Base-by-base conservation (phyloP, 305 asterid species). In the Solanum chacoense region DNA sequence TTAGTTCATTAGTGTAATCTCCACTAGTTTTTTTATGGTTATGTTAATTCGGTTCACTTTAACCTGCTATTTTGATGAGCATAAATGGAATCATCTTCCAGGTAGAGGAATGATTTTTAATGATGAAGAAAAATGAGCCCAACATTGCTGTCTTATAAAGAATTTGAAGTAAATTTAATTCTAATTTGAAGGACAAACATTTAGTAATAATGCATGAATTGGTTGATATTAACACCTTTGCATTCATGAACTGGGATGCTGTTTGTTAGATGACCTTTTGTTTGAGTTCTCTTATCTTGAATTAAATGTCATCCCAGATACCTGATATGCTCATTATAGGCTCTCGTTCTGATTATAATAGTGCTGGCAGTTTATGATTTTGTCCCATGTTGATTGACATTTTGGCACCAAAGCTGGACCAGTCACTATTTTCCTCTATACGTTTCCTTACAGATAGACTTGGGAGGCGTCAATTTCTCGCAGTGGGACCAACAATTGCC, bases 401-500 rank as follows among this genome's bases (percentile, higher is more conserved):
- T 28, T 45, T 18, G 37, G 38, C 37, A 45, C 71, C 40, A 42
- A 81, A 45, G 7, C 2, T 13, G 38, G 86, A 45, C 38, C 20
- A 42, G 28, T 81, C 18, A 42, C 86, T 81, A 42, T 31, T 32
- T 29, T 67, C 63, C 50, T 74, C 34, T 67, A 24, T 84, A 22
- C 26, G 2, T n/a, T 85, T 74, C 38, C 67, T 37, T 84, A 38
- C 95, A 95, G 96, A 93, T 89, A 83, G 84, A 85, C 86, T 91
- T 69, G 95, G 95, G 88, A 89, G 98, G 59, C 97, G 95, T 85
- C 91, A 93, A 87, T 90, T 94, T 89, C 91, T 94, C 76, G 93
- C 95, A 77, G 11, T 92, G 86, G 95, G 96, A 90, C 90, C 92
- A 87, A 86, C 94, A 63, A 80, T 90, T 88, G 90, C 90, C 86